phyloP scores from a whole-genome alignment of 768 basidiomycete genomes.

The Lactifluus piperatus region DNA sequence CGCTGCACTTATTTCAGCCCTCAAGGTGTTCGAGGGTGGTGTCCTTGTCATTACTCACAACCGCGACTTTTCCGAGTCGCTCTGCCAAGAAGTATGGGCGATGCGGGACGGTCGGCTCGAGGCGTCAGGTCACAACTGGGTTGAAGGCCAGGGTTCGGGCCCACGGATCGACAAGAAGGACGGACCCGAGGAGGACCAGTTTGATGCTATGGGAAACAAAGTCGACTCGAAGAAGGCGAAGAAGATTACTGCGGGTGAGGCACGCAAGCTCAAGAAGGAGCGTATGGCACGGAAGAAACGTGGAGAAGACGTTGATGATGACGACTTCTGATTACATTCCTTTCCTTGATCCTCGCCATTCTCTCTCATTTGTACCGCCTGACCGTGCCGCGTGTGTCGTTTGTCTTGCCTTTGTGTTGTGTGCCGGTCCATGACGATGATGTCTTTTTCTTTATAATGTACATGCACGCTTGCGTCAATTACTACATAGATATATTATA shows the following conservation, averaged over 20 bases:
- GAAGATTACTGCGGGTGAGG: slow-evolving; percentile 77
- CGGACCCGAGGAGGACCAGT: slow-evolving; percentile 83
- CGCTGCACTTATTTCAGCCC: slow-evolving; percentile 94
- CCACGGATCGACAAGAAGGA: slow-evolving; percentile 90
- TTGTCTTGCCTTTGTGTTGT: slow-evolving; percentile 5
- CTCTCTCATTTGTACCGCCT: not conserved
- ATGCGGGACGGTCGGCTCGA: slow-evolving; percentile 96
- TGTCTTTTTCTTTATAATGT: not conserved
- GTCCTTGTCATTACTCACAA: slow-evolving; percentile 97
- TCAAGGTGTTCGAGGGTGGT: slow-evolving; percentile 98
- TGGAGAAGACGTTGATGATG: slow-evolving; percentile 64
- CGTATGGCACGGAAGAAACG: slow-evolving; percentile 85
- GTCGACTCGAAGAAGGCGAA: slow-evolving; percentile 75
- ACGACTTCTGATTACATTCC: slow-evolving; percentile 32
- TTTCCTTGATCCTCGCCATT: not conserved
- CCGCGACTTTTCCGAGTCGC: slow-evolving; percentile 97
- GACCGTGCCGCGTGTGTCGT: slow-evolving; percentile 18
- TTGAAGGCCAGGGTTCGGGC: slow-evolving; percentile 96
- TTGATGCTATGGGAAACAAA: slow-evolving; percentile 99
- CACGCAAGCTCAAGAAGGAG: slow-evolving; percentile 93
- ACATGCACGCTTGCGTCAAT: not conserved
- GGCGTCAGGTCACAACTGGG: slow-evolving; percentile 99
- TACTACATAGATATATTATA: slow-evolving; percentile 1
- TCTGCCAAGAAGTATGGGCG: slow-evolving; percentile 98
- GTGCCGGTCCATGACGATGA: slow-evolving; percentile 7